phyloP scores from a whole-genome alignment of 2,329 filamentous ascomycete species.

The Alternaria viburni region DNA sequence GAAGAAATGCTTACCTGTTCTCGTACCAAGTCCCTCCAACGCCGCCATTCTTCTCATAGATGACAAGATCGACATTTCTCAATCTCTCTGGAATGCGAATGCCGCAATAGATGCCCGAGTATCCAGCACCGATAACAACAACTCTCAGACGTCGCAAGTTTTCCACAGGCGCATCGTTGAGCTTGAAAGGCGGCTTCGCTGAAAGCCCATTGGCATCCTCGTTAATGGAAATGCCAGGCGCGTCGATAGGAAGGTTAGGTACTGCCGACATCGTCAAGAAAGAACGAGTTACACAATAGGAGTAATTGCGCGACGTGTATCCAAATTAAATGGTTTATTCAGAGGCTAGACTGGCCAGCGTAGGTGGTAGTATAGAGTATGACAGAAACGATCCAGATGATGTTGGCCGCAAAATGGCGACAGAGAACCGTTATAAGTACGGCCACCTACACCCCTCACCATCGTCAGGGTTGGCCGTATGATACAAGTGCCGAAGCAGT shows the following conservation, averaged over 20 bases:
- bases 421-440: conserved; percentile 4
- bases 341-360: conserved; percentile 7
- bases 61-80: conserved; percentile 49
- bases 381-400: conserved; percentile 4
- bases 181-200: conserved; percentile 25
- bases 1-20: conserved; percentile 31
- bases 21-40: conserved; percentile 51
- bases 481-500: conserved; percentile 23
- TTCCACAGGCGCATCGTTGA: conserved; percentile 51
- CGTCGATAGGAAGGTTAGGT: conserved; percentile 35
- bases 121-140: conserved; percentile 54
- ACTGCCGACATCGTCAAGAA: conserved; percentile 37
- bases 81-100: conserved; percentile 53
- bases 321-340: conserved; percentile 13
- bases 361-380: conserved; percentile 20
- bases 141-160: conserved; percentile 52
- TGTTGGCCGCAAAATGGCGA: neutral
- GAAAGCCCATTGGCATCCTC: conserved; percentile 10
- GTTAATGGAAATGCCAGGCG: conserved; percentile 15
- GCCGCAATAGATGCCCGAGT: conserved; percentile 53
- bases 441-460: neutral
- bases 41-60: conserved; percentile 54
- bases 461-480: neutral
- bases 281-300: neutral
- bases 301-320: neutral